Percentiles rank a stretch among this genome's conserved stretches.
These are phyloP conservation scores for Oemleria cerasiformis DNA, from an alignment of 306 rosid genomes.

Conservation along the genomic window DNA sequence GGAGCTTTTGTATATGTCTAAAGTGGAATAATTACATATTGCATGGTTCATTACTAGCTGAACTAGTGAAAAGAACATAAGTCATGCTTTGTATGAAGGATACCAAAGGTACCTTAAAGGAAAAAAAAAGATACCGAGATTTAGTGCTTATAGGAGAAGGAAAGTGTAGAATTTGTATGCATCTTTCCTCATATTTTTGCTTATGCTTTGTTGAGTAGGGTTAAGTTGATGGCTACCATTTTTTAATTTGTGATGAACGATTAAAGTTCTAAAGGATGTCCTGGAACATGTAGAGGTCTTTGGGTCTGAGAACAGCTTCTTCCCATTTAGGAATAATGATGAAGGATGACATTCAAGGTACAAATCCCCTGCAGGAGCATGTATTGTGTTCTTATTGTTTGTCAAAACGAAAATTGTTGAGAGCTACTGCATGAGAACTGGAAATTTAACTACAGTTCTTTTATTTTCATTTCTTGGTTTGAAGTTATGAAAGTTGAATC, in stretches of 20 bases:
- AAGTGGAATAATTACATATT: constrained; percentile 10
- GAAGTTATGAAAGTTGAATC: neutral
- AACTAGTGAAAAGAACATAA: neutral
- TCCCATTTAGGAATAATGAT: neutral
- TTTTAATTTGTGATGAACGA: neutral
- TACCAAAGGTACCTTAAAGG: neutral
- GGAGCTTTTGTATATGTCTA: constrained; percentile 15
- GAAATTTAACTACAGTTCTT: neutral
- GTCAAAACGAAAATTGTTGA: neutral
- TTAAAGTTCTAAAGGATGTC: neutral
- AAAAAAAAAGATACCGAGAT: neutral
- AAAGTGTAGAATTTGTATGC: neutral
- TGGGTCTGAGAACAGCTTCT: neutral
- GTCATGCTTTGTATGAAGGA: neutral
- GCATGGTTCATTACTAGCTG: constrained; percentile 1
- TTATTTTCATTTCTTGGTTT: neutral
- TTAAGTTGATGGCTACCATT: neutral
- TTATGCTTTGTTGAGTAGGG: neutral
- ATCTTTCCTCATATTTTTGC: neutral
- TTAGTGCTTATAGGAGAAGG: neutral
- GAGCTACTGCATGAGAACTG: neutral
- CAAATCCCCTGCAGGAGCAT: neutral
- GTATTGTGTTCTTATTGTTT: constrained; percentile 6
- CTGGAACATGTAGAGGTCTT: constrained; percentile 6
- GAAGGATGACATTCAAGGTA: neutral